These are phyloP conservation scores for Peronospora destructor DNA, from an alignment of 352 stramenopile genomes.

Conservation along the genomic window DNA sequence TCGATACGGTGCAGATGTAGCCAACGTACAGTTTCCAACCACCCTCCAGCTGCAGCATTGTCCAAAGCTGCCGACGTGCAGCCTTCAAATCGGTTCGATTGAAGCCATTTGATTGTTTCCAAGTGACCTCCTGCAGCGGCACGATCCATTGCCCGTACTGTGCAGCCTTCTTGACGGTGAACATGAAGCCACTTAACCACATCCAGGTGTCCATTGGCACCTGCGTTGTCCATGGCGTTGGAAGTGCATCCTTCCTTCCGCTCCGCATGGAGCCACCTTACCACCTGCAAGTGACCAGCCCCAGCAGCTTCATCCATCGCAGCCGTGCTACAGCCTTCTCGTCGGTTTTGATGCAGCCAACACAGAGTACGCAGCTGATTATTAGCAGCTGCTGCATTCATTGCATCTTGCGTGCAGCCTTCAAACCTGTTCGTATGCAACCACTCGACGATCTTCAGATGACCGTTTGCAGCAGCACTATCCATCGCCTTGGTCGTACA, in stretches of 20 bases:
- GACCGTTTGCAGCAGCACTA: slow-evolving; percentile 17
- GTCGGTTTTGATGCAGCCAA: slow-evolving; percentile 22
- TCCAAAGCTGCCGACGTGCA: slow-evolving; percentile 24
- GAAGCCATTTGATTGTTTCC: slow-evolving; percentile 23
- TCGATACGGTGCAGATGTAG: slow-evolving; percentile 25
- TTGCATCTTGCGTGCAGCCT: slow-evolving; percentile 21
- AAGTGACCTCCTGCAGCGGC: slow-evolving; percentile 19
- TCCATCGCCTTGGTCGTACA: slow-evolving; percentile 27
- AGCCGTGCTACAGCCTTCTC: slow-evolving; percentile 18
- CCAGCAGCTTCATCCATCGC: slow-evolving; percentile 25
- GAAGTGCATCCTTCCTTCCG: slow-evolving; percentile 21
- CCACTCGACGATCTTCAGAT: slow-evolving; percentile 29
- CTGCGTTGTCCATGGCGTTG: slow-evolving; percentile 30
- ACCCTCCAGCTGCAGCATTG: slow-evolving; percentile 22
- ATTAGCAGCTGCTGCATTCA: slow-evolving; percentile 20
- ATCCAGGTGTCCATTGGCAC: slow-evolving; percentile 24
- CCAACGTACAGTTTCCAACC: slow-evolving; percentile 23
- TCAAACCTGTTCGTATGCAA: slow-evolving; percentile 21
- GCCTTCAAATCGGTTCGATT: slow-evolving; percentile 22
- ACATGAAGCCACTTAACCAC: slow-evolving; percentile 29
- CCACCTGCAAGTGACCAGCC: slow-evolving; percentile 17
- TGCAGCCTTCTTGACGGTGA: slow-evolving; percentile 26
- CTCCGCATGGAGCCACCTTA: slow-evolving; percentile 23
- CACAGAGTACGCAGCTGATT: slow-evolving; percentile 17
- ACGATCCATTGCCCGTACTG: slow-evolving; percentile 22